Base-by-base conservation (phyloP, 2,329 filamentous ascomycete species). In the Alternaria incomplexa region DNA sequence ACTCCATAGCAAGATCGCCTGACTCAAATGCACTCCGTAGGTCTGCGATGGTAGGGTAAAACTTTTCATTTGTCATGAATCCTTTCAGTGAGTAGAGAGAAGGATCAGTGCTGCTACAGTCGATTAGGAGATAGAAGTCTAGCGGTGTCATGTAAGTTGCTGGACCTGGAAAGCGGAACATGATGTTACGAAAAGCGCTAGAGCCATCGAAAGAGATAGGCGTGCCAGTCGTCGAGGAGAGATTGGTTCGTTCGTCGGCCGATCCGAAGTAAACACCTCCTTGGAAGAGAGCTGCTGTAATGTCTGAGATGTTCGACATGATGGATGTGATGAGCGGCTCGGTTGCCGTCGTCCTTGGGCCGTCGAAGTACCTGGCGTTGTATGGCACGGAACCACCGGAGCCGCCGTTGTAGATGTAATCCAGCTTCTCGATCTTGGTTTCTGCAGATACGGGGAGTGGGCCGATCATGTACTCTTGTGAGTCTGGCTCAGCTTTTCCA, bases 1-100 rank as follows among this genome's bases (percentile, higher is more conserved):
- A 85, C 77, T 74, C 84, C 85, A 63, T 80, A 77, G 45, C 44
- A 46, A 52, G 73, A 75, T 48, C 79, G 71, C 60, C 75, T 69
- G 67, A 81, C 77, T 78, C 80, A 70, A 81, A 85, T 1, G 85
- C 85, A 3, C 59, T 63, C 23, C 83, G 75, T 68, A 88, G 83
- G 10, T 79, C 81, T 20, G 84, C 79, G 3, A 83, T 83, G 1
- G 83, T 83, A n/a, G 81, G 73, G 68, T 87, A 89, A 63, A 84
- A 85, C 23, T 85, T 77, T 54, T 83, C 82, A 61, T 87, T 84
- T 12, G 82, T 84, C 1, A 84, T 80, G 53, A 83, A 80, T 2
- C 81, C 82, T 61, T 80, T 81, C 32, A 85, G 64, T 6, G 72
- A 78, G 66, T 83, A 85, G 5, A 79, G 71, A 5, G 77, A 79